These are phyloP conservation scores for Geotrichum australiense DNA, from an alignment of 1,139 yeast genomes.

Conservation along the genomic window DNA sequence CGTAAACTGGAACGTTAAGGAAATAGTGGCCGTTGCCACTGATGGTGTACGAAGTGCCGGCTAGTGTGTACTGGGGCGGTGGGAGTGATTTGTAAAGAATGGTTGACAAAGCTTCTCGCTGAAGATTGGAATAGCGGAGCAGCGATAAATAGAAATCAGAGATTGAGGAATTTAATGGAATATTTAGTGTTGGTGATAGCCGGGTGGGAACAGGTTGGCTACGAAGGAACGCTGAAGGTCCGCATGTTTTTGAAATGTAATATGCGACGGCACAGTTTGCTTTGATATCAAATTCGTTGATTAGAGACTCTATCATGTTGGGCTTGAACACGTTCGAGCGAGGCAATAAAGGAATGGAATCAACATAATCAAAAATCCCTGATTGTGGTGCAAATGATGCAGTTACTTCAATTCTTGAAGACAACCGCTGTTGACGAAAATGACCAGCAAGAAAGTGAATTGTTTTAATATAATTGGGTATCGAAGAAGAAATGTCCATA, in stretches of 20 bases:
- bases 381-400: conserved; percentile 40
- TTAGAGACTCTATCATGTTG: conserved; percentile 48
- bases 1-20: conserved; percentile 73
- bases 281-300: conserved; percentile 71
- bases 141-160: conserved; percentile 52
- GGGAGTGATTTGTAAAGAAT: conserved; percentile 73
- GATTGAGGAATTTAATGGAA: conserved; percentile 58
- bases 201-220: conserved; percentile 80
- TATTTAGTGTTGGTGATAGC: conserved; percentile 60
- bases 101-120: conserved; percentile 67
- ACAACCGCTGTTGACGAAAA: conserved; percentile 64
- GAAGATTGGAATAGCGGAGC: conserved; percentile 61
- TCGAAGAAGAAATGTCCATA: conserved; percentile 13
- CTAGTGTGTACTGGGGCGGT: conserved; percentile 78
- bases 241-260: conserved; percentile 64
- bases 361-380: conserved; percentile 69
- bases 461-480: conserved; percentile 52
- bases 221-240: conserved; percentile 76
- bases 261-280: conserved; percentile 85
- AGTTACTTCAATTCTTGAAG: conserved; percentile 28
- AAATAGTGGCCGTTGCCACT: conserved; percentile 69
- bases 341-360: conserved; percentile 71
- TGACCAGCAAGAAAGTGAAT: conserved; percentile 60
- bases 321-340: conserved; percentile 63
- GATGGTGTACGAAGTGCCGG: conserved; percentile 64